Evolutionary conservation across 805 yeast species (phyloP).

Genomic region (Candida namnaoensis): DNA sequence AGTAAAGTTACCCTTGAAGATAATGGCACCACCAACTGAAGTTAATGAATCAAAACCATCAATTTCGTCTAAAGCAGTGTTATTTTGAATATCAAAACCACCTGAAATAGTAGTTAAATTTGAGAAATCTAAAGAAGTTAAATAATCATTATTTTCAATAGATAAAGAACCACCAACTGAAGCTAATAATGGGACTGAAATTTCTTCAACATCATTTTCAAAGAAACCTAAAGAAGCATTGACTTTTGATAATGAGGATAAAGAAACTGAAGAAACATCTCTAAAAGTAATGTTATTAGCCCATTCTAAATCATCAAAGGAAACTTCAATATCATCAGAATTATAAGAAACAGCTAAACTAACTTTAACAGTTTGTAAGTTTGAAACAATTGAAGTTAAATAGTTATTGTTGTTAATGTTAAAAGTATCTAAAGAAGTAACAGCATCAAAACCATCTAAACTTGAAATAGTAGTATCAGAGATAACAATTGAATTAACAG

Average conservation of each 20-base stretch:
- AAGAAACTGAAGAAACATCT: conserved; percentile 65
- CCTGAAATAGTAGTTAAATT: conserved; percentile 75
- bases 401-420: conserved; percentile 88
- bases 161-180: conserved; percentile 76
- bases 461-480: conserved; percentile 68
- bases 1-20: conserved; percentile 70
- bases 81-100: conserved; percentile 87
- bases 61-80: conserved; percentile 58
- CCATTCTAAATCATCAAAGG: conserved; percentile 63
- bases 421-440: conserved; percentile 38
- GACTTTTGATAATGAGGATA: conserved; percentile 58
- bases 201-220: conserved; percentile 53
- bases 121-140: conserved; percentile 61
- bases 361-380: conserved; percentile 65
- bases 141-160: conserved; percentile 63
- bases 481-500: conserved; percentile 61
- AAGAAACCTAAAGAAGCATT: conserved; percentile 80
- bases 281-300: conserved; percentile 87
- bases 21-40: conserved; percentile 84
- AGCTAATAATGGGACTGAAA: conserved; percentile 47
- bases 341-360: conserved; percentile 77
- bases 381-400: conserved; percentile 64
- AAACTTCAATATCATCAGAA: conserved; percentile 65
- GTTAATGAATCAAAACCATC: conserved; percentile 67
- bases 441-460: conserved; percentile 53